Evolutionary conservation across 2,329 filamentous ascomycete genomes (phyloP).

Genomic region (Botrytis tulipae): DNA sequence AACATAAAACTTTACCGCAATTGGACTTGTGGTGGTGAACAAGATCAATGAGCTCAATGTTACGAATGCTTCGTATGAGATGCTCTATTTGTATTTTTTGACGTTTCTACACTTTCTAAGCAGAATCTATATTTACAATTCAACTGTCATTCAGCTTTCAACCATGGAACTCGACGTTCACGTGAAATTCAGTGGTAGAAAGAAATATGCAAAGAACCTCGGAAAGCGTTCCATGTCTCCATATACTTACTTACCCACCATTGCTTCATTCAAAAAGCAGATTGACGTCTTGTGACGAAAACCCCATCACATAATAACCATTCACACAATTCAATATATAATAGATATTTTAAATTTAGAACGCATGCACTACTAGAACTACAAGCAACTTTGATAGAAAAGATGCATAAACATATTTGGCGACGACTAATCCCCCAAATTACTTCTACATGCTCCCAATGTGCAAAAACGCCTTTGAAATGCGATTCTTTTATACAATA

Average conservation of each 20-base stretch:
- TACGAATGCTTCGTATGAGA: neutral
- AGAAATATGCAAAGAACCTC: too few species aligned
- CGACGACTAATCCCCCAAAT: slow-evolving; percentile 2
- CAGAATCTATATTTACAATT: too few species aligned
- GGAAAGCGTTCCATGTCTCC: neutral
- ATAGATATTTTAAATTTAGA: neutral
- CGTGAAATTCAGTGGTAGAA: neutral
- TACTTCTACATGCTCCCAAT: slow-evolving; percentile 19
- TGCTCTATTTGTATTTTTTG: neutral
- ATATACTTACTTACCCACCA: neutral
- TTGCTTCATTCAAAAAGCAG: neutral
- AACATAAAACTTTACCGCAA: neutral
- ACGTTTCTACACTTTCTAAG: neutral
- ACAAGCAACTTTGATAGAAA: neutral
- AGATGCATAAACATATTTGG: slow-evolving; percentile 2
- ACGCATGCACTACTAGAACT: slow-evolving; percentile 13
- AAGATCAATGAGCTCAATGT: neutral
- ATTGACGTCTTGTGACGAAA: neutral
- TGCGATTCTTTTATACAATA: slow-evolving; percentile 18
- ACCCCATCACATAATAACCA: neutral
- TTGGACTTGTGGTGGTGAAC: neutral
- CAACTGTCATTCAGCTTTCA: too few species aligned
- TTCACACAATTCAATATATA: neutral
- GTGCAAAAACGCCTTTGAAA: slow-evolving; percentile 14
- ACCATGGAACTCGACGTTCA: neutral